Evolutionary conservation across 768 basidiomycete species (phyloP).

Genomic region (Cystoderma amianthinum): DNA sequence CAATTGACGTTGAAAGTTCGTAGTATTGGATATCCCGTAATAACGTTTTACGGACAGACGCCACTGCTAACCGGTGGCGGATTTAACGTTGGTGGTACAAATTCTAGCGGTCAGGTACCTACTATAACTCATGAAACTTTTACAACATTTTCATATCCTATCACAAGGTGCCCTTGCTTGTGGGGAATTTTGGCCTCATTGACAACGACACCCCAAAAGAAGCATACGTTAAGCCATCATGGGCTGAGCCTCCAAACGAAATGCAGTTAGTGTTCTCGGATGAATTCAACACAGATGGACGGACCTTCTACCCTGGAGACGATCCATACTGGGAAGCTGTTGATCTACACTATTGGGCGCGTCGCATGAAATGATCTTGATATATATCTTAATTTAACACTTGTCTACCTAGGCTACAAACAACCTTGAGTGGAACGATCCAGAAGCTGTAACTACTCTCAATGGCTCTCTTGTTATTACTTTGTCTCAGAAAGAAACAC

Average conservation of each 20-base stretch:
- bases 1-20: neutral
- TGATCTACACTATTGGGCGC: constrained; percentile 72
- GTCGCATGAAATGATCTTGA: too few relatives aligned
- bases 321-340: constrained; percentile 86
- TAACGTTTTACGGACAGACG: constrained; percentile 19
- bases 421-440: constrained; percentile 86
- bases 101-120: constrained; percentile 50
- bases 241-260: constrained; percentile 43
- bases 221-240: constrained; percentile 47
- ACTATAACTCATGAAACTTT: too few relatives aligned
- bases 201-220: constrained; percentile 48
- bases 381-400: neutral
- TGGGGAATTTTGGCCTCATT: constrained; percentile 48
- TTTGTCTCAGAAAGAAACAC: constrained; percentile 51
- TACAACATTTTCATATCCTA: constrained; percentile 2
- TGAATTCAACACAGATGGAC: constrained; percentile 68
- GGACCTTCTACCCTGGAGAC: constrained; percentile 76
- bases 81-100: constrained; percentile 46
- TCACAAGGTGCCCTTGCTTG: constrained; percentile 50
- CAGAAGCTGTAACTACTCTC: constrained; percentile 67
- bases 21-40: constrained; percentile 32
- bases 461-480: constrained; percentile 73
- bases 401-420: constrained; percentile 34
- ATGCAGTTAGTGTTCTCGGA: constrained; percentile 67
- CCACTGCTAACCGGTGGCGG: constrained; percentile 18